Evolutionary conservation across 2,329 filamentous ascomycete species (phyloP), one percentile per base, ranked within the genome.

Genomic region (Aspergillus tubingensis): DNA sequence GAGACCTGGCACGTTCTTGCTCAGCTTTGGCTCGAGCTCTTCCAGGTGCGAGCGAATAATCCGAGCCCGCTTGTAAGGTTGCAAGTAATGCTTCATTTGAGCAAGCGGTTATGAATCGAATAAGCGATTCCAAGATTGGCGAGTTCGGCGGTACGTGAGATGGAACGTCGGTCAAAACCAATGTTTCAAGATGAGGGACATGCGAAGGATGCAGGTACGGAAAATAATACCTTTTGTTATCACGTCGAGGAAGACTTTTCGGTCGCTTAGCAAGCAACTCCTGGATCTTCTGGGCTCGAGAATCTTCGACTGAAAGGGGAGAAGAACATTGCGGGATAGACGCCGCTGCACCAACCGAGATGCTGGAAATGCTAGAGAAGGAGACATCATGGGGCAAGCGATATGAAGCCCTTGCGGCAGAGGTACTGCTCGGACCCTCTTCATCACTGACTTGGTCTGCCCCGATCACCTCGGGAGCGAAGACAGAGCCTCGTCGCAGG

Each of bases 41-140:
- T 1, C 85, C 85, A 2, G 85, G 85, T n/a, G 85, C 84, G 2
- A 87, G 75, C 0, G 82, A 80, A 65, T 87, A 88, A 54, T 85
- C 83, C n/a, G 82, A 79, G 38, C 74, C 75, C 2, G 85, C 84
- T 65, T 83, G 80, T 11, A 83, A 76, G 4, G 73, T 78, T 19
- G 85, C 84, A 8, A 86, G 78, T 10, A 79, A 70, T 0, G 80
- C 72, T 73, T 88, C 85, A 57, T 83, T 79, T 13, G 84, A 84
- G 65, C 85, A 87, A 47, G 82, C 79, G 54, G 77, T 80, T 62
- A 88, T 82, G 68, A 86, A 87, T 11, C 79, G 73, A 49, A 80
- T 82, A 5, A 88, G 71, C 6, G 79, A 71, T 11, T 75, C 62
- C 5, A 78, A 62, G 17, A 84, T 73, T 0, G 75, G 66, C 2